These are phyloP conservation scores for Anthostomella pinea DNA, from an alignment of 2,329 filamentous ascomycete species.

Conservation along the genomic window DNA sequence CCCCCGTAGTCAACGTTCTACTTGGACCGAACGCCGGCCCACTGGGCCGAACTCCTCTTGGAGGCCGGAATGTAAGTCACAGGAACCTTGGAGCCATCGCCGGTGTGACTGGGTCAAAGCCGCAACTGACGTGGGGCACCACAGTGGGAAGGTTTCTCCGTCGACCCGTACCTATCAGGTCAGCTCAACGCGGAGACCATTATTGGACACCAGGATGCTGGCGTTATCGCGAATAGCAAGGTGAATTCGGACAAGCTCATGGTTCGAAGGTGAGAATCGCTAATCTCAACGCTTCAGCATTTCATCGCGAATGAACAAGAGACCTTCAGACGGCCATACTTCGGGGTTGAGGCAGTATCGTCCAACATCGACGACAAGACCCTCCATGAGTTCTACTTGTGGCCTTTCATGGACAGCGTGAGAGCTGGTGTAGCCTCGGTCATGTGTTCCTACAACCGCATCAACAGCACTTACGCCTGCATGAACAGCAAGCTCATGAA, in stretches of 20 bases:
- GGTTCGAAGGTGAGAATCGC: background rate
- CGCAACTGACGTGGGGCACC: too few species aligned
- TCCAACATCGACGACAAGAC: conserved; percentile 64
- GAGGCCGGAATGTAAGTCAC: conserved; percentile 60
- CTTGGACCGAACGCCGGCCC: conserved; percentile 69
- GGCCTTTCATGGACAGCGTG: conserved; percentile 63
- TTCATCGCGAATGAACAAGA: conserved; percentile 63
- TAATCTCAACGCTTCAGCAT: conserved; percentile 42
- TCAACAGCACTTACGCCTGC: conserved; percentile 72
- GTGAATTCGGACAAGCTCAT: conserved; percentile 23
- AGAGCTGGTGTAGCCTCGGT: conserved; percentile 54
- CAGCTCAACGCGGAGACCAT: conserved; percentile 69
- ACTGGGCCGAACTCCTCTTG: conserved; percentile 62
- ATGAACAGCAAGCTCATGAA: conserved; percentile 70
- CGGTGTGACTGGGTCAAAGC: background rate
- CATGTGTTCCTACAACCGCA: conserved; percentile 70
- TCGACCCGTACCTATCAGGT: conserved; percentile 70
- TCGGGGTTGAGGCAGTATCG: conserved; percentile 51
- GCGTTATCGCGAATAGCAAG: conserved; percentile 75
- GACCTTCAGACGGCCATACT: conserved; percentile 41
- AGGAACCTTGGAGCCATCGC: background rate
- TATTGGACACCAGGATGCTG: conserved; percentile 71
- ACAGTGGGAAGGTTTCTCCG: conserved; percentile 64
- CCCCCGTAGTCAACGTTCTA: conserved; percentile 48
- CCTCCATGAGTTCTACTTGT: conserved; percentile 63